phyloP scores from a whole-genome alignment of 2,329 filamentous ascomycete genomes.

The Rhynchosporium graminicola region DNA sequence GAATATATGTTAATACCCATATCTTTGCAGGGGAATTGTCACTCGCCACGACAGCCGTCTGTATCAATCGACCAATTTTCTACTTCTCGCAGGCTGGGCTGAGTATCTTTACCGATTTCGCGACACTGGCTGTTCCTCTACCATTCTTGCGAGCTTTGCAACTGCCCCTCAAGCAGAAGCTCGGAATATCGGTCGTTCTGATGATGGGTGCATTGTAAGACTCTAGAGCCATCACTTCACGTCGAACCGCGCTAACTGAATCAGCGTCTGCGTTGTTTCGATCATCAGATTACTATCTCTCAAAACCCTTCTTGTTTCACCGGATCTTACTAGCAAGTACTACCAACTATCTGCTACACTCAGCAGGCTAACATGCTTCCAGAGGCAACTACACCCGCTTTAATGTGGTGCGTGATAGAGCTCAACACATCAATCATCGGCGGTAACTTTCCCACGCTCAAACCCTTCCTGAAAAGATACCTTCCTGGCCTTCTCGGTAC shows the following conservation, averaged over 20 bases:
- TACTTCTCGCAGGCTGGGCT: neutral
- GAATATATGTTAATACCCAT: no score
- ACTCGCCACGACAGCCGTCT: neutral
- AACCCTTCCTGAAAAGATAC: neutral
- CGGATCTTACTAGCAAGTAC: neutral
- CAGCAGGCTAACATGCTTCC: neutral
- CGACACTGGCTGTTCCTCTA: neutral
- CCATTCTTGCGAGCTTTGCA: neutral
- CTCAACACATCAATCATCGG: neutral
- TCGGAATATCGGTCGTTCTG: neutral
- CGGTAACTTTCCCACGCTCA: neutral
- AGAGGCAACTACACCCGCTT: neutral
- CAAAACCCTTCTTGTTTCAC: neutral
- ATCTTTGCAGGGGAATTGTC: neutral
- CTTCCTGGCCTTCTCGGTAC: neutral
- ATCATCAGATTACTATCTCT: neutral
- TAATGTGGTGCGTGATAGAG: neutral
- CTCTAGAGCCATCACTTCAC: neutral
- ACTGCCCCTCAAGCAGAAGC: neutral
- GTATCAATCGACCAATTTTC: neutral
- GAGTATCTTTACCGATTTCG: neutral
- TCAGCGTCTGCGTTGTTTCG: neutral
- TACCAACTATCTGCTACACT: neutral
- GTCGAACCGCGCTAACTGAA: neutral
- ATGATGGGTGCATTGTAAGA: neutral